These are phyloP conservation scores for Puccinellia tenuiflora DNA, from an alignment of 176 grass and related monocot genomes.

Conservation along the genomic window DNA sequence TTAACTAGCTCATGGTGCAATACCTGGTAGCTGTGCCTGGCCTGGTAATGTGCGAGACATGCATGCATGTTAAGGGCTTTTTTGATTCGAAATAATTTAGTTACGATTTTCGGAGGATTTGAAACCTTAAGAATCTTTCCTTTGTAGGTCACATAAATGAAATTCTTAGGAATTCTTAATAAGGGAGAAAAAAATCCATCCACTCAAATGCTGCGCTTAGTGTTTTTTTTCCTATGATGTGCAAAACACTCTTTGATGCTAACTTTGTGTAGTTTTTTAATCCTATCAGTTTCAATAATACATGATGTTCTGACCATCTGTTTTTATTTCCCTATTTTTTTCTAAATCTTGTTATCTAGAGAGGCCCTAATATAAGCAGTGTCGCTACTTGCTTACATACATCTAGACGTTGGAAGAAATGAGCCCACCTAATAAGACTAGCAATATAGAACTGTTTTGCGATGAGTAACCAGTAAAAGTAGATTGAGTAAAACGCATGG, in stretches of 20 bases:
- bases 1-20: not conserved
- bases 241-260: no score
- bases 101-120: not conserved
- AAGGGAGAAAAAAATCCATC: not conserved
- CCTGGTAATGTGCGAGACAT: not conserved
- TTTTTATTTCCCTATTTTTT: no score
- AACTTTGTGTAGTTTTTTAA: no score
- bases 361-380: no score
- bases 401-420: no score
- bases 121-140: not conserved
- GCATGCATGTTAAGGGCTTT: not conserved
- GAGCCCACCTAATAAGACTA: no score
- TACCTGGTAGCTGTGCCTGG: not conserved
- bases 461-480: not conserved
- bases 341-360: no score
- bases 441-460: not conserved
- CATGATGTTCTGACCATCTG: no score
- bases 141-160: not conserved
- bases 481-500: not conserved
- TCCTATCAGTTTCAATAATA: no score
- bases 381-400: no score
- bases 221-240: not conserved
- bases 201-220: not conserved
- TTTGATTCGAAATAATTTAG: not conserved
- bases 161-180: not conserved